These are phyloP conservation scores for Mallotus repandus DNA, from an alignment of 441 rosid genomes.

Conservation along the genomic window DNA sequence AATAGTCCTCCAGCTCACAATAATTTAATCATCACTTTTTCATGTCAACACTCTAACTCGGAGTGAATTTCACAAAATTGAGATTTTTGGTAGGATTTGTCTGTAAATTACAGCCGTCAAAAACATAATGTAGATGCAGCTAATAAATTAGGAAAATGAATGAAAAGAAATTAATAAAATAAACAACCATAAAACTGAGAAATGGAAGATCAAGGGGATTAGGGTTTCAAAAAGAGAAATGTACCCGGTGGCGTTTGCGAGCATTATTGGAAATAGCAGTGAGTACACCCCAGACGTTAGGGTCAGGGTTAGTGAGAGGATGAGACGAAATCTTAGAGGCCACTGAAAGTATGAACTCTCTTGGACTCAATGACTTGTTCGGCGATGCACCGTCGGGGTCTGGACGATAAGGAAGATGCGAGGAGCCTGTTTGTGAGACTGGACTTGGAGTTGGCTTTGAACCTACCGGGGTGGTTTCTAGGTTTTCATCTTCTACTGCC, in stretches of 20 bases:
- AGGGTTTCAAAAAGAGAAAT: neutral
- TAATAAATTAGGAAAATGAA: no score
- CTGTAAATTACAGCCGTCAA: no score
- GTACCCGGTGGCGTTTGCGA: constrained; percentile 79
- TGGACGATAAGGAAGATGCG: constrained; percentile 28
- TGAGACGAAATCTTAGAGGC: constrained; percentile 68
- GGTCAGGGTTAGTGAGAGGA: constrained; percentile 65
- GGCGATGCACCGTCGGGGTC: constrained; percentile 27
- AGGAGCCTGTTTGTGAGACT: constrained; percentile 34
- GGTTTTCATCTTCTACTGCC: constrained; percentile 41
- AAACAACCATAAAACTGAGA: no score
- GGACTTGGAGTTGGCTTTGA: constrained; percentile 30
- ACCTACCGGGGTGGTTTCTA: constrained; percentile 19
- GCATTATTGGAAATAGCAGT: constrained; percentile 81
- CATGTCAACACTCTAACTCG: neutral
- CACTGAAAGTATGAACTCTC: constrained; percentile 50
- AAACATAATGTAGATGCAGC: no score
- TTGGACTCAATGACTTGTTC: constrained; percentile 34
- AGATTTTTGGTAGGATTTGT: no score
- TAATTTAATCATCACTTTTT: neutral
- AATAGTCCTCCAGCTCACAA: no score
- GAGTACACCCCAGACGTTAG: constrained; percentile 87
- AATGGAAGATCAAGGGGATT: neutral
- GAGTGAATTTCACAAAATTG: no score
- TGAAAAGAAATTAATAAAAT: neutral